A percentile compares a stretch with the other conserved stretches of the same genome.
phyloP scores from a whole-genome alignment of 306 rosid genomes.

The Cercis canadensis region DNA sequence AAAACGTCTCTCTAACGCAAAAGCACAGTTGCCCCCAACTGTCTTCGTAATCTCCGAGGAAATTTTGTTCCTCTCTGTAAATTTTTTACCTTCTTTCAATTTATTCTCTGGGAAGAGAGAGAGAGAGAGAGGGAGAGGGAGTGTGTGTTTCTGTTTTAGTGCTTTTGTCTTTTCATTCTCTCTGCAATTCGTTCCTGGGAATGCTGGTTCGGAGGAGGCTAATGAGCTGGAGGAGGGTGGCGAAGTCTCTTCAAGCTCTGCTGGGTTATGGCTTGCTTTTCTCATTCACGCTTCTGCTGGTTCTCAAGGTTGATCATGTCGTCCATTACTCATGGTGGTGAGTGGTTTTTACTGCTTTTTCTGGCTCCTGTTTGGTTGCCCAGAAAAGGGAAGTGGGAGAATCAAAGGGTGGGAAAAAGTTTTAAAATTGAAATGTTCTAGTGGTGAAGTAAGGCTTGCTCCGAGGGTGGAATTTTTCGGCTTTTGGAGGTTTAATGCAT shows the following conservation, averaged over 20 bases:
- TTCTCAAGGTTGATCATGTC: conserved; percentile 67
- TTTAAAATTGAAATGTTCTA: neutral
- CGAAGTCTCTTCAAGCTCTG: conserved; percentile 64
- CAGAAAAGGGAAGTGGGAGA: conserved; percentile 6
- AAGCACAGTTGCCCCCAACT: neutral
- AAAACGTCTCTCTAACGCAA: conserved; percentile 1
- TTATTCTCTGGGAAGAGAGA: neutral
- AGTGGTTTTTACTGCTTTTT: conserved; percentile 33
- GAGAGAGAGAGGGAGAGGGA: neutral
- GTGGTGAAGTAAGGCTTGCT: too few relatives aligned
- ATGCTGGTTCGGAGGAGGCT: conserved; percentile 69
- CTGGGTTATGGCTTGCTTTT: conserved; percentile 72
- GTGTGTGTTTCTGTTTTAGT: conserved; percentile 2
- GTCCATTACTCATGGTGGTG: conserved; percentile 76
- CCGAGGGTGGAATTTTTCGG: too few relatives aligned
- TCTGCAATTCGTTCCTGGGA: conserved; percentile 22
- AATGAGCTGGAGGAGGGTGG: conserved; percentile 88
- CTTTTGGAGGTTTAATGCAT: conserved; percentile 37
- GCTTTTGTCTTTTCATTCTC: neutral
- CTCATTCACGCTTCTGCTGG: conserved; percentile 70
- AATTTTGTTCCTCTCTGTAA: conserved; percentile 5
- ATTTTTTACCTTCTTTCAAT: neutral
- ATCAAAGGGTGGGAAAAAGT: conserved; percentile 17
- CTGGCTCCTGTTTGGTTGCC: conserved; percentile 19
- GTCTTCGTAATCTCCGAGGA: conserved; percentile 46